Evolutionary conservation across 1,284 basidiomycete species (phyloP), one percentile per base, ranked within the genome.

Genomic region (Fistulina hepatica): DNA sequence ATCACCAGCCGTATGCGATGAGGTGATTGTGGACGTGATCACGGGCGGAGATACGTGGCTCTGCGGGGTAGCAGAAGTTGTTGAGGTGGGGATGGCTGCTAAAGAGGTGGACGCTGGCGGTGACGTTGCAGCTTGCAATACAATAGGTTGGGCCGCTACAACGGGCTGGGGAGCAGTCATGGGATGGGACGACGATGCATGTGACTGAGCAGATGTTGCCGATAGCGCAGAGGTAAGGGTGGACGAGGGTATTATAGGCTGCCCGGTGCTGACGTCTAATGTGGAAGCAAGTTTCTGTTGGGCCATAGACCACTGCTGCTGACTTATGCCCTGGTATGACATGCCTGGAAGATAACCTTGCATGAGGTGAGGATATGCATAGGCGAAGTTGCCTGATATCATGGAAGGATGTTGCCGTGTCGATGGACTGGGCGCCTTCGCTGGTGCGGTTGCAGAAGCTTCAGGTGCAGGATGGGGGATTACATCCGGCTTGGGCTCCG

Each of bases 401-500:
- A n/a, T n/a, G n/a, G n/a, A n/a, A n/a, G n/a, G n/a, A n/a, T n/a
- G n/a, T n/a, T n/a, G n/a, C n/a, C n/a, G n/a, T n/a, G n/a, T n/a
- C n/a, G n/a, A n/a, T n/a, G n/a, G n/a, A n/a, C n/a, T n/a, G n/a
- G n/a, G n/a, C n/a, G n/a, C n/a, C 24, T 25, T 9, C 24, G 24
- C 9, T n/a, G 24, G 24, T 9, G 24, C 24, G 24, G 24, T n/a
- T 9, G 24, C 9, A 25, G 36, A 17, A 32, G 32, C 33, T 5
- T 44, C n/a, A 20, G 54, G 48, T 17, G 44, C 20, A 11, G 47
- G 28, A 37, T 44, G 20, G 37, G 40, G 39, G 26, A 47, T 28
- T 23, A 52, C 79, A 9, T 78, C 78, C 21, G 79, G 78, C 47
- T 70, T 73, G 13, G 57, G 37, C 34, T 77, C 74, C 28, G 68